Percentiles rank a stretch among this genome's conserved stretches.
These are phyloP conservation scores for Tolypocladium album DNA, from an alignment of 2,329 filamentous ascomycete species.

Conservation along the genomic window DNA sequence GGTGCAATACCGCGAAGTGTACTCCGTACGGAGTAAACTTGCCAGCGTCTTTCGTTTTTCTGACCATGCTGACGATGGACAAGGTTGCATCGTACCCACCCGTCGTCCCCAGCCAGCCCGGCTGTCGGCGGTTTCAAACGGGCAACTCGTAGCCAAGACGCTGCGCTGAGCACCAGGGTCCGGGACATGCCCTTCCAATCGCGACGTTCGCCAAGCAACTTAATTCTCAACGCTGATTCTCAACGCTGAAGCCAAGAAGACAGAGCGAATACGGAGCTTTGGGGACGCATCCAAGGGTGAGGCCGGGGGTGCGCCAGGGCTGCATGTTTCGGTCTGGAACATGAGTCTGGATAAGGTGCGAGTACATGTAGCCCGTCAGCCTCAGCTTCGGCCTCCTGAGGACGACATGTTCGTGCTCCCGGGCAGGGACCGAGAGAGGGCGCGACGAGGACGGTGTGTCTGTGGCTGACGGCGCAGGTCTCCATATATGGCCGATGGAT, in stretches of 20 bases:
- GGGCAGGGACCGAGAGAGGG: background rate
- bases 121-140: background rate
- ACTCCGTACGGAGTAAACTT: too few species aligned
- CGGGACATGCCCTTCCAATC: background rate
- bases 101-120: background rate
- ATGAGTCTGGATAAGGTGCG: background rate
- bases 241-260: too few species aligned
- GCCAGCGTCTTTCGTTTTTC: too few species aligned
- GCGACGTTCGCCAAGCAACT: background rate
- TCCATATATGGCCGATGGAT: background rate
- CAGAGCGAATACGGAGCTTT: background rate
- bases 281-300: background rate
- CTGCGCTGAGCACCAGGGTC: background rate
- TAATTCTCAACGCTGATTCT: too few species aligned
- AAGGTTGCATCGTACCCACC: background rate
- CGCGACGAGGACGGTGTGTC: background rate
- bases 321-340: background rate
- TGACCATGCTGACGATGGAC: background rate
- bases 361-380: background rate
- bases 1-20: too few species aligned
- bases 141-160: background rate
- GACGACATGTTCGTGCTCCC: background rate
- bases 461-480: background rate
- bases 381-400: background rate
- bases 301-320: background rate